A percentile compares a stretch with the other conserved stretches of the same genome.
Evolutionary conservation across 164 flowering plant species (phyloP).

Genomic region (Tetracentron sinense): DNA sequence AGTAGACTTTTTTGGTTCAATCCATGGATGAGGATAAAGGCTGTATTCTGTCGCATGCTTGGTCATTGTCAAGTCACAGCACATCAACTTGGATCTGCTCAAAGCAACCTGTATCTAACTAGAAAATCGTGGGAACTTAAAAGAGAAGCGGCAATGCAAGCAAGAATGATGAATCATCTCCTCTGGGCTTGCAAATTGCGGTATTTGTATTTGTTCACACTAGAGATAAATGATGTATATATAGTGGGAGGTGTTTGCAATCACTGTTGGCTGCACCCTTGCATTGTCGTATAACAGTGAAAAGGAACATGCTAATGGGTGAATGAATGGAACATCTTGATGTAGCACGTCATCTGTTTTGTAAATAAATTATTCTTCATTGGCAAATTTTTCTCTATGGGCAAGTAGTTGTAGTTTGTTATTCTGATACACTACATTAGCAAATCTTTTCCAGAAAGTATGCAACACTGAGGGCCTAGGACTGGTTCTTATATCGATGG

Average conservation of each 20-base stretch:
- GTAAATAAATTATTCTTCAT: conserved; percentile 11
- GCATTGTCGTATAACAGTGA: background rate
- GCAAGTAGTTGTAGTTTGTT: background rate
- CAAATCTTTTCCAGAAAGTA: too few relatives aligned
- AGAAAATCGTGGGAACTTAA: background rate
- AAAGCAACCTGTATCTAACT: background rate
- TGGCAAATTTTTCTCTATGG: background rate
- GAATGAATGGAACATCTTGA: conserved; percentile 6
- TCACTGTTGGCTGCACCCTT: background rate
- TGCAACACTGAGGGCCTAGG: too few relatives aligned
- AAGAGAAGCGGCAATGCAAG: background rate
- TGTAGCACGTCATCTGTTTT: conserved; percentile 12
- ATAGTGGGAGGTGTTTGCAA: conserved; percentile 16
- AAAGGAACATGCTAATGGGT: background rate
- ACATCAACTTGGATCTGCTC: background rate
- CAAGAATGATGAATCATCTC: background rate
- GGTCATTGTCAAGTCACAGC: too few relatives aligned
- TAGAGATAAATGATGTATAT: conserved; percentile 14
- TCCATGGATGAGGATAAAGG: conserved; percentile 6
- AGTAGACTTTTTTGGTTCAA: background rate
- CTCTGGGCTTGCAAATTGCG: conserved; percentile 6
- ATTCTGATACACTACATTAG: too few relatives aligned
- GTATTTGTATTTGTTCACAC: background rate
- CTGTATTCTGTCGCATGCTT: background rate
- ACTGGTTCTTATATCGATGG: too few relatives aligned